Conservation (phyloP, 371 early-diverging fungal genomes). For the Zopfochytrium polystomum region DNA sequence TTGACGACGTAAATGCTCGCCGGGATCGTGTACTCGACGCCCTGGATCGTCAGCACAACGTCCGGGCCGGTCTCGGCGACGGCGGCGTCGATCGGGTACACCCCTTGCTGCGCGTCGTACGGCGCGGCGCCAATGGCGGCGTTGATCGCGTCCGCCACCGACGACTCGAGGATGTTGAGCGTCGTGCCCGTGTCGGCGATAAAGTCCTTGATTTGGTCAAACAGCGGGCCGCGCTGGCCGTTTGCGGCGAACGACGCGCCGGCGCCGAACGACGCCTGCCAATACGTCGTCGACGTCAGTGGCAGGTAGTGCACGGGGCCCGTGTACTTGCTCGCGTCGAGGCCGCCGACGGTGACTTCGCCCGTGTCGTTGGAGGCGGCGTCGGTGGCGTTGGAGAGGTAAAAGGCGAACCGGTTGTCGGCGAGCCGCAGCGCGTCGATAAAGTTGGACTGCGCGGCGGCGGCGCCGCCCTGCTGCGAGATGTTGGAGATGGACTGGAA, state of each 20-base stretch:
- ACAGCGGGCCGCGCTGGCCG: neutral
- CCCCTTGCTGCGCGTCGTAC: constrained; percentile 41
- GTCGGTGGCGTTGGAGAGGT: constrained; percentile 16
- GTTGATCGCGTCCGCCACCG: constrained; percentile 70
- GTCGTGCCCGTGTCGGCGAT: constrained; percentile 54
- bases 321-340: constrained; percentile 51
- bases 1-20: constrained; percentile 18
- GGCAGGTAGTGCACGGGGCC: constrained; percentile 55
- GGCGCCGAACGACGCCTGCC: constrained; percentile 18
- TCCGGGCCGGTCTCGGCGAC: constrained; percentile 46
- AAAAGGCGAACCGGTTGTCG: constrained; percentile 8
- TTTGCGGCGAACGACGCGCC: constrained; percentile 8
- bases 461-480: constrained; percentile 3
- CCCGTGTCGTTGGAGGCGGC: constrained; percentile 31
- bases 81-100: constrained; percentile 18
- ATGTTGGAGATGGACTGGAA: constrained; percentile 31
- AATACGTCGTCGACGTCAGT: constrained; percentile 30
- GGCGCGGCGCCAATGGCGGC: constrained; percentile 71
- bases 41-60: constrained; percentile 67
- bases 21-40: constrained; percentile 57
- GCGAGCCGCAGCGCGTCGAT: constrained; percentile 7
- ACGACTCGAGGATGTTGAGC: constrained; percentile 63
- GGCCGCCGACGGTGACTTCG: constrained; percentile 59
- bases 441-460: constrained; percentile 4
- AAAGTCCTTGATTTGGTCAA: constrained; percentile 1